Evolutionary conservation across 768 basidiomycete genomes (phyloP), one percentile per base, ranked within the genome.

Genomic region (Collybiopsis luxurians): DNA sequence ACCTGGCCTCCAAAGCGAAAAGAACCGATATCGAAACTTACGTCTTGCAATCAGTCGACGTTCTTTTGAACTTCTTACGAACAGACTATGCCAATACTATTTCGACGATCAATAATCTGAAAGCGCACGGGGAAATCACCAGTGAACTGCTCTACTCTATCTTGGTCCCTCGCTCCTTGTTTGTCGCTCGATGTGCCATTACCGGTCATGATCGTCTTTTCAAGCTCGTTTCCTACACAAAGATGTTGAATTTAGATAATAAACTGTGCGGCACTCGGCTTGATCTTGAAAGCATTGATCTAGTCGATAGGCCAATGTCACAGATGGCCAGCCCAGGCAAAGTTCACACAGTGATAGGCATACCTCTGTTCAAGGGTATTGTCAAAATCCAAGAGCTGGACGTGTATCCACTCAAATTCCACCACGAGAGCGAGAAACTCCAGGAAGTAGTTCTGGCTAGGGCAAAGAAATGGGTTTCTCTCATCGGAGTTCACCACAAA

Each of bases 401-500:
- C 58, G 76, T 74, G 0, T 85, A 79, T 59, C 85, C 85, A 0
- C 62, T 86, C 42, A 66, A 73, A 55, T 85, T 78, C 66, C 80
- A 84, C 60, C 67, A 72, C 0, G 73, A 77, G n/a, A 72, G 73
- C 40, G 72, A 70, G 11, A 71, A 74, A 7, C 61, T 85, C 48
- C 70, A 73, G 39, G 67, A 72, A 53, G 60, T 66, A 7, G 63
- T 86, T 9, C 56, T 74, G 31, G 66, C 67, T 43, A 73, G 85
- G n/a, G 85, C 84, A 9, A 76, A 74, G 70, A 82, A 80, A 66
- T 87, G 85, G 85, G 66, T 73, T 23, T 67, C 66, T 3, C 60
- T 85, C 28, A 80, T 78, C 27, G 83, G 82, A 0, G 68, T 82
- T 17, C 81, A 83, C 58, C 84, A 86, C 61, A 77, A 79, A 61